Conservation (phyloP, 768 basidiomycete species). For the Pluteus cervinus region DNA sequence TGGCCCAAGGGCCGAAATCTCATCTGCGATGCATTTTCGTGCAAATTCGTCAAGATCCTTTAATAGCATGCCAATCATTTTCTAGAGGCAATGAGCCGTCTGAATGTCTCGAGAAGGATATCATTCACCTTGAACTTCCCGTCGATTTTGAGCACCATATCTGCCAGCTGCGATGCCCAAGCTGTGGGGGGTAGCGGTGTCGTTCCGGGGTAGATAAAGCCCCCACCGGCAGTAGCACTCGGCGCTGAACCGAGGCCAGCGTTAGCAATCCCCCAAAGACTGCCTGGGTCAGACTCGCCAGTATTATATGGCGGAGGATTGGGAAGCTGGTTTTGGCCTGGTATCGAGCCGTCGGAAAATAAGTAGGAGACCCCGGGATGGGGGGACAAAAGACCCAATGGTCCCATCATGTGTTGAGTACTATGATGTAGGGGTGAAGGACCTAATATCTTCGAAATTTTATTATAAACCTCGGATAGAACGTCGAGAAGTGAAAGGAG, state of each 20-base stretch:
- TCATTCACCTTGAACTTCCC: conserved; percentile 71
- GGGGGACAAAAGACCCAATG: conserved; percentile 67
- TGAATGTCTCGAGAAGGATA: conserved; percentile 2
- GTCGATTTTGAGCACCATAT: conserved; percentile 77
- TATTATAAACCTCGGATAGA: conserved; percentile 84
- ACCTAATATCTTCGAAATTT: conserved; percentile 77
- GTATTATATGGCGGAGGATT: conserved; percentile 13
- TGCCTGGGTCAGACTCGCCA: conserved; percentile 29
- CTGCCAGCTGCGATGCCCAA: conserved; percentile 61
- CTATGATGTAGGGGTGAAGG: conserved; percentile 69
- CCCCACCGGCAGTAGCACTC: conserved; percentile 11
- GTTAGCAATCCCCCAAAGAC: conserved; percentile 72
- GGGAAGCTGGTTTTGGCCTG: conserved; percentile 11
- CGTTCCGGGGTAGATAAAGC: conserved; percentile 22
- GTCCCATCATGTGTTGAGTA: conserved; percentile 70
- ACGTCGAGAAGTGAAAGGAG: conserved; percentile 86
- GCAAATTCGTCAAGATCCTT: conserved; percentile 85
- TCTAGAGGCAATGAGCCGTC: conserved; percentile 38
- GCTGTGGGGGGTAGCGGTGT: conserved; percentile 39
- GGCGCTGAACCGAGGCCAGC: conserved; percentile 22
- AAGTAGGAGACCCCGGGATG: conserved; percentile 82
- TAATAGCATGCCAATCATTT: conserved; percentile 71
- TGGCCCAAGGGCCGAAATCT: conserved; percentile 78
- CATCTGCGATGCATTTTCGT: conserved; percentile 74
- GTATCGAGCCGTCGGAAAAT: conserved; percentile 42